Evolutionary conservation across 495 filamentous ascomycete species (phyloP), one percentile per base, ranked within the genome.

Genomic region (Penicillium lividum): DNA sequence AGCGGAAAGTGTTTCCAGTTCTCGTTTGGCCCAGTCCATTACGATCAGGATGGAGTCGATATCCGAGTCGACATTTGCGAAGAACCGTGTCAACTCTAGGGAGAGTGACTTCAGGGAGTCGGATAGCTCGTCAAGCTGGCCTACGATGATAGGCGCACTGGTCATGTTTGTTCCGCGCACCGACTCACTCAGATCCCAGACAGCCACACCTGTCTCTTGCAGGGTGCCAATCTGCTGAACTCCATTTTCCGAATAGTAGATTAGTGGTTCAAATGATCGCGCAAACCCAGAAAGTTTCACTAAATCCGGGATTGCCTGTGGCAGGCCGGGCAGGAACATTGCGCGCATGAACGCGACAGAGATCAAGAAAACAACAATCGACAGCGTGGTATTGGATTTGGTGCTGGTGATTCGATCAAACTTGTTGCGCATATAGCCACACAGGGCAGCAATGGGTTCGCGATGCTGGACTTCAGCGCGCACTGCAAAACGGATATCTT

Each of bases 21-120:
- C 91, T 49, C 90, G 86, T 65, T 88, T 86, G 33, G 91, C 89
- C 92, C 92, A 97, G 70, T 95, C 91, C 91, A 97, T 97, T 13
- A 93, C 90, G 43, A 93, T 87, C 29, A 97, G 79, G 56, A 97
- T 94, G 53, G 87, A 86, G 68, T 96, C 92, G 59, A 97, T 88
- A 63, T 97, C 92, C 11, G 91, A 90, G 68, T 97, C 90, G 13
- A 97, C 91, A 57, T 91, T 90, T 34, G 91, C 88, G 65, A 96
- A 96, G 73, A 97, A 97, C 61, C 84, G 84, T 7, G 89, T 93
- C 25, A 96, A 76, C 64, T 95, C 91, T 10, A 91, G 78, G 3
- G 89, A 87, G 1, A 97, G 79, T 2, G 82, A 86, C 69, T 93
- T 94, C 27, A 97, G 79, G 45, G 84, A 89, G 53, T 95, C 90